Evolutionary conservation across 2,329 filamentous ascomycete genomes (phyloP), one percentile per base, ranked within the genome.

Genomic region (Septoria linicola): DNA sequence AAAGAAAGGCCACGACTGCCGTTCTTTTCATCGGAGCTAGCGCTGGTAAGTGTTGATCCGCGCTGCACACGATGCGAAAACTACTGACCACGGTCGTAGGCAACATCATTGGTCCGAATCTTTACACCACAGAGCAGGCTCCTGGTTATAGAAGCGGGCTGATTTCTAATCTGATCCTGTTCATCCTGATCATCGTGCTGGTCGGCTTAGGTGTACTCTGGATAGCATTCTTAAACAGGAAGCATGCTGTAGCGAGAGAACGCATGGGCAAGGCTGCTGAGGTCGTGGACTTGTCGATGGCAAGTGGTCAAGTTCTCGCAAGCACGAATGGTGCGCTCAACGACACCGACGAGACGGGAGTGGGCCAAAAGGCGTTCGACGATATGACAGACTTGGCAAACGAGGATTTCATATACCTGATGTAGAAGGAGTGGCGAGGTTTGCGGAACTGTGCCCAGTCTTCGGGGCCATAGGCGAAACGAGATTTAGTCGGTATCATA

Each of bases 11-110:
- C 8, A 84, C 80, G 0, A 85, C 82, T 0, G 82, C 78, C 10
- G 73, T 85, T 5, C 72, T 87, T 1, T 84, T 87, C 60, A 76
- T 87, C 40, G 82, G 83, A 3, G 79, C 83, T 52, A 84, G 79
- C 44, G 78, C 78, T 1, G 35, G 35, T 37, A 37, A 16, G 35
- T 19, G 19, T 17, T 17, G 16, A 7, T 19, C n/a, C n/a, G 4
- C 35, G 8, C 17, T 16, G 35, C 8, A 4, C 3, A 17, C 3
- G 8, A 37, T n/a, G n/a, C n/a, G n/a, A 17, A 6, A 19, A 17
- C 3, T 16, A 17, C 35, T 37, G 16, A 37, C 35, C n/a, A 11
- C 4, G 3, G 14, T 17, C 4, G 7, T 11, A 37, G 84, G 84
- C 4, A 87, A 88, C 58, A 80, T 87, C 30, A 71, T 86, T 17